Evolutionary conservation across 768 basidiomycete genomes (phyloP), one percentile per base, ranked within the genome.

Genomic region (Termitomyces sp.): DNA sequence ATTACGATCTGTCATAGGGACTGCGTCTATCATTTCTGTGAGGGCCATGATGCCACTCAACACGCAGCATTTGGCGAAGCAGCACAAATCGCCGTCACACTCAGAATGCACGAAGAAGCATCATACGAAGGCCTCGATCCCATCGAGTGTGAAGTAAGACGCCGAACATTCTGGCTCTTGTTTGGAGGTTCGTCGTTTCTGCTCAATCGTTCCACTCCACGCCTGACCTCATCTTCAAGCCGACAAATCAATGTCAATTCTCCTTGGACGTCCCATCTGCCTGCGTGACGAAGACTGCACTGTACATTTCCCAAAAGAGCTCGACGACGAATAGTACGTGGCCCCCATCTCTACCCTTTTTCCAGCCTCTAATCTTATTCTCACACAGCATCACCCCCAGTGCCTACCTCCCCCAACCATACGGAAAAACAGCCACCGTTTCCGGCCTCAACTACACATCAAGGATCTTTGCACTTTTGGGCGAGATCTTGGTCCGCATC

Each of bases 231-330:
- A 53, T 54, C 53, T 50, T 56, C 26, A 65, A 90, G 90, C 90
- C 59, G 93, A 95, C 68, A 93, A 93, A 71, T 92, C 90, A 17
- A 89, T 88, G 86, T 87, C 88, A 46, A 87, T 93, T 62, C 74
- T 93, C 41, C 77, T 93, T 44, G 90, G 89, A 17, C 78, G 92
- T 56, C 90, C 91, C 38, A 90, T 93, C 59, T 90, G 85, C 68
- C 75, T 94, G 64, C 81, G 90, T 51, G 90, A 93, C 64, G 93
- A 94, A 67, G 93, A 96, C 68, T 93, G 91, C 70, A 91, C 90
- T 9, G 82, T 90, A 2, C 85, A 90, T 67, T 91, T 92, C 71
- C 90, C 90, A 26, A 88, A 86, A 69, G 90, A 93, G 70, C 74
- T 93, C 55, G 90, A 93, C 69, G 90, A 93, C 66, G 90, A 92